Evolutionary conservation across 2,329 filamentous ascomycete species (phyloP).

Genomic region (Emmonsiellopsis sp.): DNA sequence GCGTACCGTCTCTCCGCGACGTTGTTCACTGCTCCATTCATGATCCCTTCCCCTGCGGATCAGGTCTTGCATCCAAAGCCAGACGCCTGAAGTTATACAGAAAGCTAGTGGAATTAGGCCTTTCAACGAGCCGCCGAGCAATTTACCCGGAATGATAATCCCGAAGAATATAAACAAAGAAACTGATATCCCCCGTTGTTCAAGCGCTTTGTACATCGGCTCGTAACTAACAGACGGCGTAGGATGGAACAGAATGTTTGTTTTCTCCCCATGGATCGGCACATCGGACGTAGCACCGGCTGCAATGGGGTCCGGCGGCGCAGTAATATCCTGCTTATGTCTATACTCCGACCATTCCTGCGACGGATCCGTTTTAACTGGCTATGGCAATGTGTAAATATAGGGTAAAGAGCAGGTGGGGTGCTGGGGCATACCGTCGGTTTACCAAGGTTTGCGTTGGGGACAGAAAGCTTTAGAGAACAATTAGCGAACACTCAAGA

Average conservation of each 20-base stretch:
- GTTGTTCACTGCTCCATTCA: slow-evolving; percentile 83
- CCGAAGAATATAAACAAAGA: slow-evolving; percentile 61
- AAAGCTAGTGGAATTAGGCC: slow-evolving; percentile 66
- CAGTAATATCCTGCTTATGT: slow-evolving; percentile 76
- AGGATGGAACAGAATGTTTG: slow-evolving; percentile 90
- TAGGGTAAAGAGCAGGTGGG: slow-evolving; percentile 2
- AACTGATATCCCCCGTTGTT: slow-evolving; percentile 63
- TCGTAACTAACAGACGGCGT: slow-evolving; percentile 85
- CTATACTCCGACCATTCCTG: slow-evolving; percentile 76
- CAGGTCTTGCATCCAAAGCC: slow-evolving; percentile 82
- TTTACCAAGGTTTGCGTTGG: slow-evolving; percentile 80
- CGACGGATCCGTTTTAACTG: slow-evolving; percentile 59
- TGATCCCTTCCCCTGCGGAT: slow-evolving; percentile 70
- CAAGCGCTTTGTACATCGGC: slow-evolving; percentile 70
- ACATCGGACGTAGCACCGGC: slow-evolving; percentile 83
- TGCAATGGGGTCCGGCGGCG: slow-evolving; percentile 78
- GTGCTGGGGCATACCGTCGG: slow-evolving; percentile 43
- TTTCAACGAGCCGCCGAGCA: slow-evolving; percentile 69
- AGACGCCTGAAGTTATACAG: slow-evolving; percentile 69
- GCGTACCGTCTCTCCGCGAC: slow-evolving; percentile 64
- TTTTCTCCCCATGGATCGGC: slow-evolving; percentile 92
- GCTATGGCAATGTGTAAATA: slow-evolving; percentile 23
- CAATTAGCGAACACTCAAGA: neutral
- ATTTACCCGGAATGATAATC: slow-evolving; percentile 67
- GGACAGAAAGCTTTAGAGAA: slow-evolving; percentile 48